Evolutionary conservation across 2,329 filamentous ascomycete genomes (phyloP).

Genomic region (Sporothrix brasiliensis): DNA sequence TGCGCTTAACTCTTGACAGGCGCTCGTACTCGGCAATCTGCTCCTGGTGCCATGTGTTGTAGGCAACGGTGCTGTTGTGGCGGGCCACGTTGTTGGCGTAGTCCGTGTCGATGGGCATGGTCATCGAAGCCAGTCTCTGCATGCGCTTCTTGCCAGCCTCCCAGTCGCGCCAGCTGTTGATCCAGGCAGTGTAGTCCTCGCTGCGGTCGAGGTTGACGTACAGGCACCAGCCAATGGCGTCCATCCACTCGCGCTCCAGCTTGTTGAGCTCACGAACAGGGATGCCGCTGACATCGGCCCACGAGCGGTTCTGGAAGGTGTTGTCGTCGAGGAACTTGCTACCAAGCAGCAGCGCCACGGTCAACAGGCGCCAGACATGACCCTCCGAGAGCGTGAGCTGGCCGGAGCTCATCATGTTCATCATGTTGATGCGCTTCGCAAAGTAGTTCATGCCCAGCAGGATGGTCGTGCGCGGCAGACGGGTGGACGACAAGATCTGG

Average conservation of each 20-base stretch:
- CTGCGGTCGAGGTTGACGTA: slow-evolving; percentile 81
- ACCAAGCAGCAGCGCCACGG: slow-evolving; percentile 79
- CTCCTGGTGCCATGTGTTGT: slow-evolving; percentile 55
- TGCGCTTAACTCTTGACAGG: slow-evolving; percentile 49
- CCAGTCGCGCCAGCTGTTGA: slow-evolving; percentile 64
- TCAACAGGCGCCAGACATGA: slow-evolving; percentile 85
- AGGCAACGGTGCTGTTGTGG: slow-evolving; percentile 42
- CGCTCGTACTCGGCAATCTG: slow-evolving; percentile 59
- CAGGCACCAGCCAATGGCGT: slow-evolving; percentile 78
- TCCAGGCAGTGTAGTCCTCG: slow-evolving; percentile 68
- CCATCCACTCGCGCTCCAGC: slow-evolving; percentile 86
- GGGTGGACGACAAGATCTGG: slow-evolving; percentile 86
- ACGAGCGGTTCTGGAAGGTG: slow-evolving; percentile 95
- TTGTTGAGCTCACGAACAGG: slow-evolving; percentile 79
- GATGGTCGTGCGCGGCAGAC: slow-evolving; percentile 88
- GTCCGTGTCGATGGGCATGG: slow-evolving; percentile 54
- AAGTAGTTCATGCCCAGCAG: slow-evolving; percentile 88
- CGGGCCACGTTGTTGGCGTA: slow-evolving; percentile 35
- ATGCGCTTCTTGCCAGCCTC: slow-evolving; percentile 57
- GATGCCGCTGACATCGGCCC: slow-evolving; percentile 93
- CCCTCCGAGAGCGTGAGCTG: slow-evolving; percentile 64
- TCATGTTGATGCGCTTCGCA: slow-evolving; percentile 76
- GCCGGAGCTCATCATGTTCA: slow-evolving; percentile 55
- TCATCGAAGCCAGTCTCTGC: slow-evolving; percentile 52
- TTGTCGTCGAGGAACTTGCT: slow-evolving; percentile 98